Conservation (phyloP, 345 rosid species). For the Salix viminalis region DNA sequence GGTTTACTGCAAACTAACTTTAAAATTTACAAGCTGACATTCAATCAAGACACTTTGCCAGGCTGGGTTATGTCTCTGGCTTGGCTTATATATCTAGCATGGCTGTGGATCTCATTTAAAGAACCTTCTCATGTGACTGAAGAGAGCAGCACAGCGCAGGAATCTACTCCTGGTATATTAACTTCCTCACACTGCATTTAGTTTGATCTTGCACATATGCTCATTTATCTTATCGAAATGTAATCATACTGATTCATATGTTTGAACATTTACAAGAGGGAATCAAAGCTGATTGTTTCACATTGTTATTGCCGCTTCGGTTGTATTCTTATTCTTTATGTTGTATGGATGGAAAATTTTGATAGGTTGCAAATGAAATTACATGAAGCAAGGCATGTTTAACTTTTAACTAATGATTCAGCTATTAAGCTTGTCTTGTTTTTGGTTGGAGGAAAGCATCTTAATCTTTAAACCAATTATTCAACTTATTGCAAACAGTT, state of each 20-base stretch:
- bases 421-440: background rate
- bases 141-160: slow-evolving; percentile 33
- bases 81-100: slow-evolving; percentile 78
- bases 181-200: background rate
- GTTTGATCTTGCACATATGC: background rate
- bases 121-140: slow-evolving; percentile 70
- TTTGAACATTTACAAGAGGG: background rate
- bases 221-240: background rate
- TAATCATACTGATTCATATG: background rate
- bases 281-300: background rate
- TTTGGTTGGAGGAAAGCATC: background rate
- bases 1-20: slow-evolving; percentile 87
- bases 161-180: slow-evolving; percentile 49
- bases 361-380: background rate
- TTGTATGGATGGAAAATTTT: background rate
- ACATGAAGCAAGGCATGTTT: background rate
- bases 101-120: slow-evolving; percentile 77
- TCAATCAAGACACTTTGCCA: slow-evolving; percentile 79
- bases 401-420: background rate
- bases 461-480: background rate
- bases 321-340: background rate
- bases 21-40: slow-evolving; percentile 70
- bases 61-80: slow-evolving; percentile 98
- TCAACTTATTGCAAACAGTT: background rate
- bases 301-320: background rate